A percentile compares a stretch with the other conserved stretches of the same genome.
phyloP scores from a whole-genome alignment of 2,329 filamentous ascomycete species.

The Phyllosticta ampelicida region DNA sequence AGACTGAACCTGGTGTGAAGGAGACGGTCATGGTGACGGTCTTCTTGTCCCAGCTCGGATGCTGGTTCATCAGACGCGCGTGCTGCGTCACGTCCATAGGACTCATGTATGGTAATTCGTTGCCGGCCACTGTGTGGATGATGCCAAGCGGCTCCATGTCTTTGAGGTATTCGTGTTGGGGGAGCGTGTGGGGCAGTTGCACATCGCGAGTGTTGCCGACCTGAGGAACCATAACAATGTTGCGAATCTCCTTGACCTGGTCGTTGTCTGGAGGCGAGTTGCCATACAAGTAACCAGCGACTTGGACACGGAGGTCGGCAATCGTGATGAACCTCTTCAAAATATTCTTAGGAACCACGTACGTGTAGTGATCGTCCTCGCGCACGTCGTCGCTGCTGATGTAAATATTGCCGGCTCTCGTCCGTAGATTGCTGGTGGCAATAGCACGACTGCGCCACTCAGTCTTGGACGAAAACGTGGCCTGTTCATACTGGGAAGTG shows the following conservation, averaged over 20 bases:
- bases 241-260: slow-evolving; percentile 92
- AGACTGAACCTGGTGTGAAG: slow-evolving; percentile 94
- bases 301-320: slow-evolving; percentile 89
- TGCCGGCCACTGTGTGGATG: slow-evolving; percentile 91
- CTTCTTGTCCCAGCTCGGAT: slow-evolving; percentile 74
- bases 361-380: slow-evolving; percentile 78
- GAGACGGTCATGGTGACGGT: slow-evolving; percentile 91
- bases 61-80: slow-evolving; percentile 74
- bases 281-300: slow-evolving; percentile 92
- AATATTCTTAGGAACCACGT: slow-evolving; percentile 98
- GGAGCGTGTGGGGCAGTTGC: slow-evolving; percentile 78
- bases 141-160: slow-evolving; percentile 82
- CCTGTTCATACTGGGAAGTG: slow-evolving; percentile 94
- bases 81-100: slow-evolving; percentile 91
- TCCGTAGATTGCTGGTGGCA: slow-evolving; percentile 88
- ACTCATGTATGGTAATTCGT: slow-evolving; percentile 94
- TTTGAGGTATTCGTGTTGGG: slow-evolving; percentile 82
- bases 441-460: slow-evolving; percentile 97
- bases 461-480: slow-evolving; percentile 96
- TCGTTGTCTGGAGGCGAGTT: slow-evolving; percentile 87
- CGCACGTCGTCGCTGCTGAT: slow-evolving; percentile 92
- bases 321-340: slow-evolving; percentile 98
- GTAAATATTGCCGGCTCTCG: slow-evolving; percentile 94
- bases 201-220: slow-evolving; percentile 88
- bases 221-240: slow-evolving; percentile 95